Base-by-base conservation (phyloP, 108 stramenopile species). In the Skeletonema potamos region DNA sequence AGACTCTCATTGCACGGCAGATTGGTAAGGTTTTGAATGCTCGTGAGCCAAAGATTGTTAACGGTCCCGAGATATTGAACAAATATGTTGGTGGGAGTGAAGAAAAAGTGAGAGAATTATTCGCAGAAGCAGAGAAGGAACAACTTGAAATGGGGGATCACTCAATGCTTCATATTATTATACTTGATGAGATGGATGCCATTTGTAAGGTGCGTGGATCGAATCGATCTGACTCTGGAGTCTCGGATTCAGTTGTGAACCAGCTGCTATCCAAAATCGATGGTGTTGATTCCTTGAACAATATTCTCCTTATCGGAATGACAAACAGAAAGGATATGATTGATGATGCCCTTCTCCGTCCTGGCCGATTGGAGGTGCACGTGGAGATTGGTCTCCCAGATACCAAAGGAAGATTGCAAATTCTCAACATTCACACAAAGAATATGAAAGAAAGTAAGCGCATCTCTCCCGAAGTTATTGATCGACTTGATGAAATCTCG, bases 321-420 rank as follows among this genome's bases (percentile, higher is more conserved):
- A 99, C 99, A 26, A 99, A 99, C 80, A 80, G 98, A n/a, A 98
- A 97, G 72, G 98, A 98, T 79, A 96, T 99, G 96, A 98, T 99
- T 68, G 99, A 99, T 82, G 95, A 97, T 75, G 99, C 99, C 22
- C 73, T 99, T 33, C 82, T 99, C 32, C 97, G 98, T 26, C 99
- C 99, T 8, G 99, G 99, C 6, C 96, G 99, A 44, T 76, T 99
- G 30, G 99, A 99, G 73, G 92, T 96, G 9, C 98, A 99, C 81
- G 96, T 99, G 27, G 99, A 99, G 82, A 99, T 99, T 74, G 94
- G 96, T 20, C 81, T 99, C 27, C 99, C 99, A 4, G 97, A 97
- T 81, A 72, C 60, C 64, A 86, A 89, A 56, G 99, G 99, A 28
- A 89, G 99, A 15, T 57, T 93, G 55, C 98, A 99, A 82, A 99